Evolutionary conservation across 257 asterid genomes (phyloP).

Genomic region (Fraxinus cuspidata): DNA sequence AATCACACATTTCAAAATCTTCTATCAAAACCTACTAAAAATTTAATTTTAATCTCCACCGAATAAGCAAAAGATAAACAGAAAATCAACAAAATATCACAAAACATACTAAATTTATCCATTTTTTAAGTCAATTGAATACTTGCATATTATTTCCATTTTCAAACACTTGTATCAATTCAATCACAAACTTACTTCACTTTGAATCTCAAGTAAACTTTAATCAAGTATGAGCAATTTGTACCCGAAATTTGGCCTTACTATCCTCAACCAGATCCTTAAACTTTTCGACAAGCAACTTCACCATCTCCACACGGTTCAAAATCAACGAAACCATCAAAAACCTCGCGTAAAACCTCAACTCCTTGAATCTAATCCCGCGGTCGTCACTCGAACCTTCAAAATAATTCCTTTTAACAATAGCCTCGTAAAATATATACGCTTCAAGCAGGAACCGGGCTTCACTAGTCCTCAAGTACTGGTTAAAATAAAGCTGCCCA

Average conservation of each 20-base stretch:
- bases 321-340: slow-evolving; percentile 80
- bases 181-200: slow-evolving; percentile 18
- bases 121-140: not conserved
- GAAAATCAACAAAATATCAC: too few relatives aligned
- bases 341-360: slow-evolving; percentile 91
- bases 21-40: too few relatives aligned
- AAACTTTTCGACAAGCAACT: slow-evolving; percentile 64
- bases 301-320: slow-evolving; percentile 78
- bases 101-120: not conserved
- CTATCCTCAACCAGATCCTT: slow-evolving; percentile 78
- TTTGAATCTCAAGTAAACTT: not conserved
- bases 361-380: slow-evolving; percentile 83
- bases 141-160: not conserved
- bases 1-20: too few relatives aligned
- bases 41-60: too few relatives aligned
- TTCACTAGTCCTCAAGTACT: slow-evolving; percentile 94
- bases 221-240: slow-evolving; percentile 1
- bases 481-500: slow-evolving; percentile 88
- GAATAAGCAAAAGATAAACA: not conserved
- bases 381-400: slow-evolving; percentile 76
- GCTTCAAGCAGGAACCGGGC: slow-evolving; percentile 87
- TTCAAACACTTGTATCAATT: slow-evolving; percentile 7
- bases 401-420: slow-evolving; percentile 70
- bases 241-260: slow-evolving; percentile 76
- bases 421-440: slow-evolving; percentile 92